These are phyloP conservation scores for Xylaria sp. DNA, from an alignment of 2,329 filamentous ascomycete species.

Conservation along the genomic window DNA sequence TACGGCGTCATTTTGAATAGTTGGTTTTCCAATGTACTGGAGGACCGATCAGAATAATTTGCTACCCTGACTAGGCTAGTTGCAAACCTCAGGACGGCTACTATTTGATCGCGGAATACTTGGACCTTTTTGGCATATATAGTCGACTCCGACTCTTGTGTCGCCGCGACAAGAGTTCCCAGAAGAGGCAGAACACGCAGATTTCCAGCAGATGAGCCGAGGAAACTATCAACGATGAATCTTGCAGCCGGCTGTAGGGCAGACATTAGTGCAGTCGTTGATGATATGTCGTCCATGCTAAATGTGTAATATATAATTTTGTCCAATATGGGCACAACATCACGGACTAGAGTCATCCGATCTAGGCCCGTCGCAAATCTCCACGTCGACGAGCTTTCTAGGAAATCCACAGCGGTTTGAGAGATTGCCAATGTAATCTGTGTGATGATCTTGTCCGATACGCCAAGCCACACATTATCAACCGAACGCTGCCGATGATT, in stretches of 20 bases:
- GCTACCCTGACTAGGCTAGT: constrained; percentile 77
- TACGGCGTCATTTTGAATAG: constrained; percentile 84
- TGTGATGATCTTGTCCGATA: constrained; percentile 81
- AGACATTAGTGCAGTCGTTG: constrained; percentile 61
- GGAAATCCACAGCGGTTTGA: constrained; percentile 80
- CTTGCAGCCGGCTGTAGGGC: constrained; percentile 78
- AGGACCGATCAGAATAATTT: constrained; percentile 70
- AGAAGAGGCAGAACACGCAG: constrained; percentile 82
- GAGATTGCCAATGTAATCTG: constrained; percentile 78
- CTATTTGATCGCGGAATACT: constrained; percentile 71
- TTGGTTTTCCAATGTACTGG: constrained; percentile 77
- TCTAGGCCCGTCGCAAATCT: constrained; percentile 77
- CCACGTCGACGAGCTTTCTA: constrained; percentile 89
- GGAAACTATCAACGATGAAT: constrained; percentile 80
- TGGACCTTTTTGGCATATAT: constrained; percentile 66
- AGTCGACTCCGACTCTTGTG: constrained; percentile 70
- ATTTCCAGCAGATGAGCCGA: constrained; percentile 75
- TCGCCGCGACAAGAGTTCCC: constrained; percentile 72
- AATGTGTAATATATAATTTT: constrained; percentile 78
- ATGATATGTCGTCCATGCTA: constrained; percentile 73
- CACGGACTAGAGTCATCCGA: constrained; percentile 73
- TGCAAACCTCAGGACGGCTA: constrained; percentile 72
- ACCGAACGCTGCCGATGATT: constrained; percentile 58
- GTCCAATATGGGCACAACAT: constrained; percentile 76
- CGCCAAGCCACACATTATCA: constrained; percentile 72